Evolutionary conservation across 2,329 filamentous ascomycete genomes (phyloP).

Genomic region (Aspergillus amoenus): DNA sequence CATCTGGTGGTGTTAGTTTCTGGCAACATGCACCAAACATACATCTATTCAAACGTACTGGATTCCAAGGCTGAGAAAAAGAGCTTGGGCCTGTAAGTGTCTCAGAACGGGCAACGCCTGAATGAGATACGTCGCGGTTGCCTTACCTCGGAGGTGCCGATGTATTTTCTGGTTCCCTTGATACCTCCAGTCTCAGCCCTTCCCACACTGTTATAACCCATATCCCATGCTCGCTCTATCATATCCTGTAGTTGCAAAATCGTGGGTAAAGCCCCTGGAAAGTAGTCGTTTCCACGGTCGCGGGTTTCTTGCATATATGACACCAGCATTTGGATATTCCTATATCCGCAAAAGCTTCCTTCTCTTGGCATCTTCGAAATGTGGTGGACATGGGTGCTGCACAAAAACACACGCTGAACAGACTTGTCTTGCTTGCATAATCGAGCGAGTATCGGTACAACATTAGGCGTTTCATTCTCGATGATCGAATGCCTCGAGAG

Average conservation of each 20-base stretch:
- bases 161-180: constrained; percentile 86
- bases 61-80: constrained; percentile 70
- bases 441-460: constrained; percentile 63
- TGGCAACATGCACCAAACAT: neutral
- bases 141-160: constrained; percentile 81
- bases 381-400: constrained; percentile 72
- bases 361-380: constrained; percentile 79
- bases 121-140: neutral
- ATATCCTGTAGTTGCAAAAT: constrained; percentile 81
- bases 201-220: constrained; percentile 73
- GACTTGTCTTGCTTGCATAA: constrained; percentile 64
- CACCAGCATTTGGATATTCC: constrained; percentile 89
- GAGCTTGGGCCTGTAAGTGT: constrained; percentile 67
- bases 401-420: constrained; percentile 74
- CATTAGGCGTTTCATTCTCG: constrained; percentile 51
- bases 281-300: constrained; percentile 58
- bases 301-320: constrained; percentile 69
- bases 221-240: constrained; percentile 87
- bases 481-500: constrained; percentile 42
- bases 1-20: constrained; percentile 43
- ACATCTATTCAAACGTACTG: constrained; percentile 46
- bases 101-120: neutral
- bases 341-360: constrained; percentile 91
- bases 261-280: constrained; percentile 64
- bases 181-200: constrained; percentile 83